These are phyloP conservation scores for Cercis canadensis DNA, from an alignment of 306 rosid genomes.

Conservation along the genomic window DNA sequence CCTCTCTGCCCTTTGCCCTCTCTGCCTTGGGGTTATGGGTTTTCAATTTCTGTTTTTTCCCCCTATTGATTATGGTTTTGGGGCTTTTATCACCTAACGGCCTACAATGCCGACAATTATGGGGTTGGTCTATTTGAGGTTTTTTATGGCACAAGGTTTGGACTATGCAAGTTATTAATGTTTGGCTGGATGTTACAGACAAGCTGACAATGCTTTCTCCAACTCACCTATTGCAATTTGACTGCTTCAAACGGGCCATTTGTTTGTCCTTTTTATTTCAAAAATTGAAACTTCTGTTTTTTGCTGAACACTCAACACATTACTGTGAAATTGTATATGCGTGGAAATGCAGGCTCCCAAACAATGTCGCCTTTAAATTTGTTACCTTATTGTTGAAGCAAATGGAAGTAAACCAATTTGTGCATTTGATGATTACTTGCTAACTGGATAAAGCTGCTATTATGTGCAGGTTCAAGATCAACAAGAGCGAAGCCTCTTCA, in stretches of 20 bases:
- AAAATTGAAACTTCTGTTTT: background rate
- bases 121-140: conserved; percentile 30
- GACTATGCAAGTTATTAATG: conserved; percentile 30
- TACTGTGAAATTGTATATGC: too few species aligned
- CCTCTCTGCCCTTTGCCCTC: background rate
- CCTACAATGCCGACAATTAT: conserved; percentile 32
- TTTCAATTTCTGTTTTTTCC: too few species aligned
- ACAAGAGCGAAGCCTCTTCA: conserved; percentile 90
- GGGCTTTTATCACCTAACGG: background rate
- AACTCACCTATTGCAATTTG: background rate
- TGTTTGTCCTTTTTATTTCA: background rate
- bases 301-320: too few species aligned
- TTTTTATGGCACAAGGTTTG: conserved; percentile 18
- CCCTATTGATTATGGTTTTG: too few species aligned
- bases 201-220: conserved; percentile 13
- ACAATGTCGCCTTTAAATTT: too few species aligned
- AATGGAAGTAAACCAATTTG: background rate
- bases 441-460: conserved; percentile 27
- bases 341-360: too few species aligned
- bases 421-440: conserved; percentile 1
- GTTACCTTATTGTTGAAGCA: background rate
- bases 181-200: background rate
- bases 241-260: background rate
- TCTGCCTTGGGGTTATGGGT: background rate
- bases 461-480: conserved; percentile 74